These are phyloP conservation scores for Rhizopogon salebrosus DNA, from an alignment of 768 basidiomycete genomes.

Conservation along the genomic window DNA sequence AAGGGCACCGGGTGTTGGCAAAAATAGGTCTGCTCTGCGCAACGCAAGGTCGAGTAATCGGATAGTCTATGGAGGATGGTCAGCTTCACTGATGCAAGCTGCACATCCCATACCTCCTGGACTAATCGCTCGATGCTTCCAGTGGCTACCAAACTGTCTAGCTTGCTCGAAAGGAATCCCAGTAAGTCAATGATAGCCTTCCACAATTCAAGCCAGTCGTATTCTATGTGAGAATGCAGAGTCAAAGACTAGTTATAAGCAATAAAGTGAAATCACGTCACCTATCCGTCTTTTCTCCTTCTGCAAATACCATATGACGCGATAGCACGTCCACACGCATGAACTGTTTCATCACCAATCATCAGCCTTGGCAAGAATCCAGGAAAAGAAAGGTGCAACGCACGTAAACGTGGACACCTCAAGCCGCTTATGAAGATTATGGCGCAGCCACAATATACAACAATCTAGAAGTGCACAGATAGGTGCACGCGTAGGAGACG, in stretches of 20 bases:
- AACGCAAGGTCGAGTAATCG: slow-evolving; percentile 47
- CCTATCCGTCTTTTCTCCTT: slow-evolving; percentile 50
- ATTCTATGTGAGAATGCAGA: slow-evolving; percentile 35
- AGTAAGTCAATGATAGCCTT: slow-evolving; percentile 48
- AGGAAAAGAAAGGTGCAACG: slow-evolving; percentile 12
- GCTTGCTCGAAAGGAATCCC: slow-evolving; percentile 49
- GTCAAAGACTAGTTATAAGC: not conserved
- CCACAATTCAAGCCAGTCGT: slow-evolving; percentile 67
- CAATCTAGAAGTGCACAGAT: slow-evolving; percentile 63
- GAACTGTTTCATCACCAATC: slow-evolving; percentile 31
- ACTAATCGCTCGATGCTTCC: slow-evolving; percentile 49
- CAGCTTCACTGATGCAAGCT: not conserved
- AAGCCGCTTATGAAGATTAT: slow-evolving; percentile 61
- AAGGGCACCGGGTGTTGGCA: slow-evolving; percentile 48
- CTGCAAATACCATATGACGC: slow-evolving; percentile 54
- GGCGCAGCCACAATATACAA: slow-evolving; percentile 63
- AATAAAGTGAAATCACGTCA: slow-evolving; percentile 20
- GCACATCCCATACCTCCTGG: slow-evolving; percentile 41
- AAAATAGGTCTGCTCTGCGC: slow-evolving; percentile 45
- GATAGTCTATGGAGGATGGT: slow-evolving; percentile 35
- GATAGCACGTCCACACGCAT: slow-evolving; percentile 51
- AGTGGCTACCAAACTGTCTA: slow-evolving; percentile 47
- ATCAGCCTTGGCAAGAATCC: not conserved
- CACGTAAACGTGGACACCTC: slow-evolving; percentile 56
- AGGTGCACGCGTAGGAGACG: slow-evolving; percentile 36